Base-by-base conservation (phyloP, 495 filamentous ascomycete genomes). In the Xylaria grammica region DNA sequence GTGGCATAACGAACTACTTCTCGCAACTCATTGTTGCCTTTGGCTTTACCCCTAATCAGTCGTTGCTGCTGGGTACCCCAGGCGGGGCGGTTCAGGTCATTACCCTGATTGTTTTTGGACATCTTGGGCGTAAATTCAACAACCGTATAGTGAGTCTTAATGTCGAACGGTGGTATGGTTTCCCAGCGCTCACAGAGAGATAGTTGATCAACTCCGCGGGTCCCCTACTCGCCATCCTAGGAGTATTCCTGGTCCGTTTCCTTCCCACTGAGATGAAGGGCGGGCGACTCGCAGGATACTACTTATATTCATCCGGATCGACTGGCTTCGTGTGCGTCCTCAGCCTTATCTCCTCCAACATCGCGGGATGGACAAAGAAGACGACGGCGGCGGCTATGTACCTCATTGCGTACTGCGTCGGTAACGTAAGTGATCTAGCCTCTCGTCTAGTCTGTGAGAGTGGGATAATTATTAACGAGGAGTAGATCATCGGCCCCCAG, bases 341-440 rank as follows among this genome's bases (percentile, higher is more conserved):
- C 58, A 83, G 85, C 1, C 78, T 90, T 57, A 85, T 90, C 48
- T 82, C 82, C 0, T 85, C 82, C 22, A 91, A 92, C 65, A 84
- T 91, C 7, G 86, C 88, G 0, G 88, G 89, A 19, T 91, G 89
- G 71, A 91, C 89, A 10, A 91, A 91, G 77, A 91, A 91, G 74
- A 91, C 89, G 0, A 91, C 89, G 0, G 85, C 90, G 7, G 88
- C 88, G 0, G 88, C 87, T 0, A 72, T 92, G 55, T 90, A 89
- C 62, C 73, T 92, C n/a, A 87, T 90, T 45, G 82, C 79, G 1
- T 90, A 90, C 63, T 89, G 87, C 65, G 81, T 79, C 0, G 86
- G 86, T 2, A 88, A 87, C 54, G 85, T 85, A 60, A 80, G 86
- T 44, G 80, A 77, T 71, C 69, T 67, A 42, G 63, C 67, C 51